phyloP scores from a whole-genome alignment of 2,329 filamentous ascomycete species.

The Fusarium neocosmosporiellum region DNA sequence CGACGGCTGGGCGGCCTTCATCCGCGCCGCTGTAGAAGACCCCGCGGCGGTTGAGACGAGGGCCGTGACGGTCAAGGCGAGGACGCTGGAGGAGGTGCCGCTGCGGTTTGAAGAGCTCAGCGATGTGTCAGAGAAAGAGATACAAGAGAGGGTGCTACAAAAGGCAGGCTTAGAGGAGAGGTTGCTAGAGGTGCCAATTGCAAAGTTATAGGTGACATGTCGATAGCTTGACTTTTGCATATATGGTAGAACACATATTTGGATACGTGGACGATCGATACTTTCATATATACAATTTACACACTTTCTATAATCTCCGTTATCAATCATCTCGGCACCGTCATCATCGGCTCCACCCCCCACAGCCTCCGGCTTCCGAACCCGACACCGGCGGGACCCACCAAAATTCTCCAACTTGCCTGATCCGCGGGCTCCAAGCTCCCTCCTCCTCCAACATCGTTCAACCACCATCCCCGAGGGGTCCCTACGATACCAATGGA shows the following conservation, averaged over 20 bases:
- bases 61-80: conserved; percentile 61
- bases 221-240: conserved; percentile 39
- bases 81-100: conserved; percentile 60
- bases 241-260: background rate
- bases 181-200: conserved; percentile 10
- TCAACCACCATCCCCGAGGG: background rate
- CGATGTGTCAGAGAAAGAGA: conserved; percentile 56
- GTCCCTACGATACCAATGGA: conserved; percentile 49
- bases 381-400: conserved; percentile 34
- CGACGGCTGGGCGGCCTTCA: conserved; percentile 67
- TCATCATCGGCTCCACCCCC: conserved; percentile 32
- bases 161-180: conserved; percentile 35
- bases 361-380: conserved; percentile 22
- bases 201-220: conserved; percentile 42
- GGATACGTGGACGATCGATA: background rate
- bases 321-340: background rate
- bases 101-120: conserved; percentile 58
- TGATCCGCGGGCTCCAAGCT: conserved; percentile 13
- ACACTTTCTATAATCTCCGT: background rate
- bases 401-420: conserved; percentile 15
- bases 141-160: conserved; percentile 53
- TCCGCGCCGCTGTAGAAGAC: conserved; percentile 54
- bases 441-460: background rate
- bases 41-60: conserved; percentile 50
- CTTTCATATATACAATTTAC: background rate